Percentiles rank a stretch among this genome's conserved stretches.
phyloP scores from a whole-genome alignment of 2,329 filamentous ascomycete species.

The Penicillium sumatraense region DNA sequence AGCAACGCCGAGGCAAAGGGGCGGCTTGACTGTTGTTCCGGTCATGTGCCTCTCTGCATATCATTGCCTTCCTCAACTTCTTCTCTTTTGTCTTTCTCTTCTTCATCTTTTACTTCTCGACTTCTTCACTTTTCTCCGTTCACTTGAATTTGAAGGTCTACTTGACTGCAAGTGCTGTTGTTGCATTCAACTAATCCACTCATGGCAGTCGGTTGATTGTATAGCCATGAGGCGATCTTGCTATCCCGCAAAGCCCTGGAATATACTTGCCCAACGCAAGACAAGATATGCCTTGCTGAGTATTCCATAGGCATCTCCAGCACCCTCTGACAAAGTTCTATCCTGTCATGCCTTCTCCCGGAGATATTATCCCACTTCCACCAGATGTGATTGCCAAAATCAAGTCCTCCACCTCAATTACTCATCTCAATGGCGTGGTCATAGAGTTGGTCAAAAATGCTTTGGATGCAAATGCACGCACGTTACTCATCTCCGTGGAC shows the following conservation, averaged over 20 bases:
- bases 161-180: not conserved
- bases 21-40: conserved; percentile 31
- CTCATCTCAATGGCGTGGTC: conserved; percentile 72
- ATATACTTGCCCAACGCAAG: conserved; percentile 1
- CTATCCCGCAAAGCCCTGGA: conserved; percentile 6
- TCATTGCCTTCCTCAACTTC: not conserved
- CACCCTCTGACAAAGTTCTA: not conserved
- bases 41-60: conserved; percentile 29
- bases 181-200: not conserved
- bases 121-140: not conserved
- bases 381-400: conserved; percentile 75
- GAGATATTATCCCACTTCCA: conserved; percentile 69
- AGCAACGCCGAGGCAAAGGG: conserved; percentile 20
- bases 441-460: conserved; percentile 79
- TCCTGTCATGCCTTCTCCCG: conserved; percentile 29
- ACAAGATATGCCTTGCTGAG: conserved; percentile 13
- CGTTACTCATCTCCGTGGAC: conserved; percentile 73
- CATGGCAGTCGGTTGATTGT: not conserved
- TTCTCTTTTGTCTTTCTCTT: not conserved
- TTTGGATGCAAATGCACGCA: conserved; percentile 76
- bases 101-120: too few relatives aligned
- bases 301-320: not conserved
- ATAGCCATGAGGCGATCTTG: conserved; percentile 11
- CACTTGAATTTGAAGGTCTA: not conserved
- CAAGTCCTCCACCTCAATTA: conserved; percentile 81